phyloP scores from a whole-genome alignment of 495 filamentous ascomycete species.

The Hypoxylon fragiforme region DNA sequence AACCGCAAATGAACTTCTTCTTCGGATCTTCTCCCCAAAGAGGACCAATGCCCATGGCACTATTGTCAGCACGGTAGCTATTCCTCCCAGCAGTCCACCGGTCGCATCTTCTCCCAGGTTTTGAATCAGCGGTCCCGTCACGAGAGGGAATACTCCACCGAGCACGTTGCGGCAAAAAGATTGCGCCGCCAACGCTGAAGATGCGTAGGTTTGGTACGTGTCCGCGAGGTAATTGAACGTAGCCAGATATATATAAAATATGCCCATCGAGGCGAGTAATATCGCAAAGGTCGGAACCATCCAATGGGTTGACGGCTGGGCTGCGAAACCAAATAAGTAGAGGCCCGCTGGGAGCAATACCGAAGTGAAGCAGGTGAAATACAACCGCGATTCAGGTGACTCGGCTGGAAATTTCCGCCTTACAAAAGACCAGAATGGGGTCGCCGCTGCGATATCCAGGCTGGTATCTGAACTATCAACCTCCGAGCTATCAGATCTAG shows the following conservation, averaged over 20 bases:
- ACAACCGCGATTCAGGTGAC: conserved; percentile 77
- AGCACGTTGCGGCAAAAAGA: conserved; percentile 83
- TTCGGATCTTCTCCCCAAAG: conserved; percentile 77
- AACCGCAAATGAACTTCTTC: conserved; percentile 74
- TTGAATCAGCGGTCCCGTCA: conserved; percentile 71
- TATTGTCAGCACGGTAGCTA: conserved; percentile 69
- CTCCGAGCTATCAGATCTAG: conserved; percentile 46
- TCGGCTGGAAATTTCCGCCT: conserved; percentile 47
- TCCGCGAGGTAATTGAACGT: conserved; percentile 97
- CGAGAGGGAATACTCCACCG: conserved; percentile 79
- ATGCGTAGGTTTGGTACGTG: conserved; percentile 81
- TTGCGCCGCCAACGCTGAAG: conserved; percentile 86
- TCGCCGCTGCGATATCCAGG: conserved; percentile 1
- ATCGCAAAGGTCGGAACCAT: conserved; percentile 75
- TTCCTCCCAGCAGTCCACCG: conserved; percentile 73
- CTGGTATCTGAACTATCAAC: conserved; percentile 11
- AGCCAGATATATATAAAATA: conserved; percentile 85
- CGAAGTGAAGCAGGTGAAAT: conserved; percentile 77
- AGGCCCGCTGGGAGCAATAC: conserved; percentile 68
- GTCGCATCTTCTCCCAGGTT: conserved; percentile 73
- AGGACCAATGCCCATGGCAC: conserved; percentile 88
- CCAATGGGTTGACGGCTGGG: conserved; percentile 69
- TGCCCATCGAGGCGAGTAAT: conserved; percentile 78
- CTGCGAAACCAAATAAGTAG: conserved; percentile 75
- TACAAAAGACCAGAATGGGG: conserved; percentile 42